Evolutionary conservation across 306 rosid species (phyloP).

Genomic region (Glycyrrhiza uralensis): DNA sequence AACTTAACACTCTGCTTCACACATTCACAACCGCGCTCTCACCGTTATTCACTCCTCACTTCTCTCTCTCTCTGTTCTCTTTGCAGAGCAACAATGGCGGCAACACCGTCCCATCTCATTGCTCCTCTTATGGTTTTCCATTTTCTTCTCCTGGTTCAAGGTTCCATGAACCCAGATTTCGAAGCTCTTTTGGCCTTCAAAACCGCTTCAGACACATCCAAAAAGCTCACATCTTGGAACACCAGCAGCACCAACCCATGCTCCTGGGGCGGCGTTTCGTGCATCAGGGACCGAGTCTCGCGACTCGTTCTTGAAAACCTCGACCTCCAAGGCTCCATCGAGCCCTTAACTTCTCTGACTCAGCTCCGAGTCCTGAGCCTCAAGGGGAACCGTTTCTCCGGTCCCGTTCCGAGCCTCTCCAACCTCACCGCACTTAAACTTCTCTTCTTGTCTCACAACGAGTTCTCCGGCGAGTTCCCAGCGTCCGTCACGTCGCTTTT

Average conservation of each 20-base stretch:
- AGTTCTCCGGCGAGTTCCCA: constrained; percentile 70
- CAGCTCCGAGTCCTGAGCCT: constrained; percentile 88
- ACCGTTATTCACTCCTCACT: neutral
- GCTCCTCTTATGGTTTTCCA: neutral
- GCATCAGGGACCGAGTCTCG: constrained; percentile 56
- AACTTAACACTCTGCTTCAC: neutral
- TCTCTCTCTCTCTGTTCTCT: constrained; percentile 12
- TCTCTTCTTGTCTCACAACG: constrained; percentile 64
- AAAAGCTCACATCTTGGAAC: constrained; percentile 68
- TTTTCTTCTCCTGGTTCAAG: neutral
- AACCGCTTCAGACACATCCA: constrained; percentile 50
- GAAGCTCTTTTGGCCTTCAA: constrained; percentile 63
- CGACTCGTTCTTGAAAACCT: constrained; percentile 79
- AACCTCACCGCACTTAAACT: constrained; percentile 66
- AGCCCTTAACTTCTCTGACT: constrained; percentile 47
- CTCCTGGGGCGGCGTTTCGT: constrained; percentile 66
- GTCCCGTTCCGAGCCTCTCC: constrained; percentile 60
- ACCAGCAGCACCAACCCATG: constrained; percentile 47
- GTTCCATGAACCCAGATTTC: constrained; percentile 44
- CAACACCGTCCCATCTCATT: neutral
- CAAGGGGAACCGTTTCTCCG: constrained; percentile 67
- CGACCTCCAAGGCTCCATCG: constrained; percentile 58
- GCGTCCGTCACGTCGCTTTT: constrained; percentile 40
- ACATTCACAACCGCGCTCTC: neutral
- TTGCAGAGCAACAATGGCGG: constrained; percentile 52